Evolutionary conservation across 1,284 basidiomycete species (phyloP).

Genomic region (Ceratobasidium sp.): DNA sequence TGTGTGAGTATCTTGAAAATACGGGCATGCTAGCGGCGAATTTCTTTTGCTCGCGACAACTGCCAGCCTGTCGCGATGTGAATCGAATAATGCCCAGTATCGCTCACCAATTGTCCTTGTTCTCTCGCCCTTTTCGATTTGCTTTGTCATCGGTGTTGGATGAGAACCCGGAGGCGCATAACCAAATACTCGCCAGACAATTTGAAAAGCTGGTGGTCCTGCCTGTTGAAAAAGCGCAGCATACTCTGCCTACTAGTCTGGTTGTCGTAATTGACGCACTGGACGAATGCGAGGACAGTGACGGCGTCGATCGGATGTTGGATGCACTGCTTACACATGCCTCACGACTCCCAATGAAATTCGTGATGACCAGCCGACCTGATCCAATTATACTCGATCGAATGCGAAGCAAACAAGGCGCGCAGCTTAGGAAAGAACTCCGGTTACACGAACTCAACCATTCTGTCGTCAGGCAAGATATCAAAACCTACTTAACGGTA

Average conservation of each 20-base stretch:
- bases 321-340: neutral
- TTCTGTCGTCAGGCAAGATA: neutral
- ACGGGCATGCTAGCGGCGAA: conserved; percentile 46
- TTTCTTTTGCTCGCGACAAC: conserved; percentile 47
- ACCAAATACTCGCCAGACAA: neutral
- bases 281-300: neutral
- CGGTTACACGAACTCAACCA: neutral
- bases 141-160: neutral
- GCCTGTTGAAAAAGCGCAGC: neutral
- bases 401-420: neutral
- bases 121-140: neutral
- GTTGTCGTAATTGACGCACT: neutral
- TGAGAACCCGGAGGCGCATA: neutral
- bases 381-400: neutral
- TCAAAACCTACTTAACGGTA: neutral
- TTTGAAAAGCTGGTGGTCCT: neutral
- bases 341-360: neutral
- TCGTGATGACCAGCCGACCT: neutral
- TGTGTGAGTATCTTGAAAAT: conserved; percentile 38
- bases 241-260: neutral
- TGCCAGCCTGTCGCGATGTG: neutral
- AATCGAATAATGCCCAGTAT: neutral
- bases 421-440: neutral
- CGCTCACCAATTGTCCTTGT: neutral
- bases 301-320: neutral